A percentile compares a stretch with the other conserved stretches of the same genome.
Evolutionary conservation across 148 eudicot species (phyloP).

Genomic region (Spergularia marina): DNA sequence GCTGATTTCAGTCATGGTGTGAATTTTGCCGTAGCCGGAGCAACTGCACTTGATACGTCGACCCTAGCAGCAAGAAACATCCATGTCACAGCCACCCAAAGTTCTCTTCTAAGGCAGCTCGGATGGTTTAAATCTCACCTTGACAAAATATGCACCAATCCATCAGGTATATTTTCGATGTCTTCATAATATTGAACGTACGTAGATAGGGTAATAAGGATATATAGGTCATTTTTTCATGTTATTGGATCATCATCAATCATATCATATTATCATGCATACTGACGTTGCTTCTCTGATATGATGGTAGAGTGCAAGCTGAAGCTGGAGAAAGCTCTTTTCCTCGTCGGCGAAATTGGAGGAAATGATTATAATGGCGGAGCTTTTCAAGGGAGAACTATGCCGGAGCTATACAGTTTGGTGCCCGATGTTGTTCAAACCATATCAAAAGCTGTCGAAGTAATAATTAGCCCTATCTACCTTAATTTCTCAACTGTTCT

Average conservation of each 20-base stretch:
- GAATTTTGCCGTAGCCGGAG: conserved; percentile 22
- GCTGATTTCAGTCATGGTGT: conserved; percentile 20
- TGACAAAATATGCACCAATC: not conserved
- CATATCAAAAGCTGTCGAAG: conserved; percentile 14
- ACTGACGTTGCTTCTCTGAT: too few species aligned
- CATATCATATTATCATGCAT: too few species aligned
- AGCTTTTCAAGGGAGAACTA: conserved; percentile 8
- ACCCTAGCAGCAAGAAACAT: conserved; percentile 14
- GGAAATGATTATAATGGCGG: conserved; percentile 40
- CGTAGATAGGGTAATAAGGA: too few species aligned
- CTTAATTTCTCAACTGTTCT: too few species aligned
- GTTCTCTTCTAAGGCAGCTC: conserved; percentile 14
- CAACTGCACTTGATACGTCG: conserved; percentile 8
- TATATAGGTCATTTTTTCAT: too few species aligned
- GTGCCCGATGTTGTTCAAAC: conserved; percentile 25
- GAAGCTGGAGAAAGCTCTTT: conserved; percentile 26
- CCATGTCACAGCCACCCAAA: not conserved
- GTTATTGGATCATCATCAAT: too few species aligned
- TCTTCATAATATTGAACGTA: too few species aligned
- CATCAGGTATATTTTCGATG: conserved; percentile 3
- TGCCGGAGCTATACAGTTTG: conserved; percentile 13
- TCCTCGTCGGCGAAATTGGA: conserved; percentile 41
- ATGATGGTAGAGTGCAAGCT: conserved; percentile 15
- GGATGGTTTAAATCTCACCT: conserved; percentile 19
- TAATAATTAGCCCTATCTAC: too few species aligned